These are phyloP conservation scores for Aphanomyces astaci DNA, from an alignment of 352 stramenopile species.

Conservation along the genomic window DNA sequence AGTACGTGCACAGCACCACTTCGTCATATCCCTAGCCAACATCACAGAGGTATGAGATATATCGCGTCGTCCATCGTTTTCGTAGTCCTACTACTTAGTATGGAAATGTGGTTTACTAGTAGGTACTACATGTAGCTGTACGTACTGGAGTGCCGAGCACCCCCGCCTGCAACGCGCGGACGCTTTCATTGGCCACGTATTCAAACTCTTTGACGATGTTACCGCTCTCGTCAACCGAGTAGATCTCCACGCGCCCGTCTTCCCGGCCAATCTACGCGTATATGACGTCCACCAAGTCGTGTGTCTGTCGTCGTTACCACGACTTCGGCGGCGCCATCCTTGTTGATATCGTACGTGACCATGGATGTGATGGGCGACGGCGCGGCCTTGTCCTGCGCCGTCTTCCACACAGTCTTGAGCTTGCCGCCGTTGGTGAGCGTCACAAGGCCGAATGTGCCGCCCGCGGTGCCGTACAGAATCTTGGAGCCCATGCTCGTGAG, in stretches of 20 bases:
- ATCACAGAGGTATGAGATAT: neutral
- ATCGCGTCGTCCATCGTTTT: no score
- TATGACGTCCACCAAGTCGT: neutral
- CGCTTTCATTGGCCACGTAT: slow-evolving; percentile 57
- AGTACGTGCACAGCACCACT: slow-evolving; percentile 70
- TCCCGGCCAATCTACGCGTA: slow-evolving; percentile 43
- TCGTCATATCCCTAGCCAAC: slow-evolving; percentile 49
- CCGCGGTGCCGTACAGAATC: slow-evolving; percentile 62
- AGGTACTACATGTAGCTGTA: no score
- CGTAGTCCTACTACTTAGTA: no score
- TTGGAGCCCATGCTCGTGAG: slow-evolving; percentile 32
- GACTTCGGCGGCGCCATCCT: slow-evolving; percentile 66
- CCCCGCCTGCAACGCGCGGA: slow-evolving; percentile 64
- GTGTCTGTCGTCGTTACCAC: slow-evolving; percentile 25
- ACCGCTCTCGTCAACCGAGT: slow-evolving; percentile 41
- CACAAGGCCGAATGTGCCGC: slow-evolving; percentile 47
- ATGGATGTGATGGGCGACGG: slow-evolving; percentile 67
- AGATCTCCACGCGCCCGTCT: slow-evolving; percentile 73
- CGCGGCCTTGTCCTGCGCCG: slow-evolving; percentile 26
- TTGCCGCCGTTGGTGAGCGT: slow-evolving; percentile 60
- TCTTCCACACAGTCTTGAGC: slow-evolving; percentile 47
- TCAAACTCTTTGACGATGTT: slow-evolving; percentile 60
- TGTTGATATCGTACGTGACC: slow-evolving; percentile 68
- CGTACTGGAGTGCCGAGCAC: slow-evolving; percentile 42
- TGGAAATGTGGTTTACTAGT: no score